Base-by-base conservation (phyloP, 192 early-diverging fungal species). In the Neocallimastix lanati region DNA sequence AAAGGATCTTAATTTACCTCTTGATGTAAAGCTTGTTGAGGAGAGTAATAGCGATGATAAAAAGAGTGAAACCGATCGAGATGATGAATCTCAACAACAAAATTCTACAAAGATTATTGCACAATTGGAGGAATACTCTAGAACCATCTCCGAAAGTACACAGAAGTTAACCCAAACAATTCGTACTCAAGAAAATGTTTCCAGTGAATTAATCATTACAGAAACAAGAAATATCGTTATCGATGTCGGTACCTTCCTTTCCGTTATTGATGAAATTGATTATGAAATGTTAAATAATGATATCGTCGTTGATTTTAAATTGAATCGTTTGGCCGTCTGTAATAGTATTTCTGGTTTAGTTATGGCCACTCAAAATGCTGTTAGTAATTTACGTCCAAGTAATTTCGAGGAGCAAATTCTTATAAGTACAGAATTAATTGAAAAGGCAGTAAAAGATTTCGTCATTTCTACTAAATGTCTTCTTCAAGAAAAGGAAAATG, bases 271-370 rank as follows among this genome's bases (percentile, higher is more conserved):
- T 28, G 85, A 88, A 28, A 50, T 90, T 12, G 84, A 88, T n/a
- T 79, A 87, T 25, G 84, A 85, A 40, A 67, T n/a, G 21, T 67
- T 67, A n/a, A n/a, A 67, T 67, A n/a, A 67, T 27, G 50, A 67
- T 25, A n/a, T 87, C 38, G 80, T 82, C 2, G 80, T 85, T 21
- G 85, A 92, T n/a, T 90, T 93, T 82, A 89, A 89, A 77, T 81
- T 84, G 77, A 84, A 88, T 28, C 90, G 91, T 79, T 86, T 90
- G 76, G 79, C 83, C 2, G 82, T 93, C 27, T 92, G 90, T 86
- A 90, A 92, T 81, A 86, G 86, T 76, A 83, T 93, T 28, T 86
- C 90, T 1, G 85, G 85, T 18, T 81, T 67, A n/a, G 50, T 67
- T n/a, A 67, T 67, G 50, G 25, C 50, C 16, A 67, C 50, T n/a